These are phyloP conservation scores for Zancudomyces culisetae DNA, from an alignment of 371 early-diverging fungal genomes.

Conservation along the genomic window DNA sequence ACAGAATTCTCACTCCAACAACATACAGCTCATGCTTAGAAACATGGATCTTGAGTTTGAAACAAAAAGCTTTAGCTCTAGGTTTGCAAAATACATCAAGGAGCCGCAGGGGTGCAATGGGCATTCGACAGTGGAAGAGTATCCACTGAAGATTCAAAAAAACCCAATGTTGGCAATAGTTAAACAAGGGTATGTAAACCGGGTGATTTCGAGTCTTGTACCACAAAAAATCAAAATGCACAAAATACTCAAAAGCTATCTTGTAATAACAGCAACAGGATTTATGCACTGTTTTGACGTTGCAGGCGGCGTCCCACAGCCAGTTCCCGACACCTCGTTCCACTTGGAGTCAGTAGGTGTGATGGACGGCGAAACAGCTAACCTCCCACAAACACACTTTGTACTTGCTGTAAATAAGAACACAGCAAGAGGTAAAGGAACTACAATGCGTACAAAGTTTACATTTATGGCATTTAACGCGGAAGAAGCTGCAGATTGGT, in stretches of 20 bases:
- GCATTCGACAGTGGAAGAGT: background rate
- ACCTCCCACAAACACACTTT: background rate
- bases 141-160: background rate
- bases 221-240: background rate
- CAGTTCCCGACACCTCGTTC: background rate
- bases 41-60: background rate
- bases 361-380: background rate
- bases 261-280: background rate
- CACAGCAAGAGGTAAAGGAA: background rate
- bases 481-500: background rate
- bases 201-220: background rate
- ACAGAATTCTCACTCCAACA: background rate
- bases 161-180: background rate
- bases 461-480: background rate
- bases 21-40: background rate
- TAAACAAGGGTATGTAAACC: background rate
- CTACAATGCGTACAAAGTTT: background rate
- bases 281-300: constrained; percentile 3
- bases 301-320: background rate
- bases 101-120: background rate
- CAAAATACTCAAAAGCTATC: background rate
- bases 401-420: background rate
- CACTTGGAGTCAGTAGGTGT: background rate
- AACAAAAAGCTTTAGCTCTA: background rate
- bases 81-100: background rate